These are phyloP conservation scores for Cornus suecica DNA, from an alignment of 148 eudicot species.

Conservation along the genomic window DNA sequence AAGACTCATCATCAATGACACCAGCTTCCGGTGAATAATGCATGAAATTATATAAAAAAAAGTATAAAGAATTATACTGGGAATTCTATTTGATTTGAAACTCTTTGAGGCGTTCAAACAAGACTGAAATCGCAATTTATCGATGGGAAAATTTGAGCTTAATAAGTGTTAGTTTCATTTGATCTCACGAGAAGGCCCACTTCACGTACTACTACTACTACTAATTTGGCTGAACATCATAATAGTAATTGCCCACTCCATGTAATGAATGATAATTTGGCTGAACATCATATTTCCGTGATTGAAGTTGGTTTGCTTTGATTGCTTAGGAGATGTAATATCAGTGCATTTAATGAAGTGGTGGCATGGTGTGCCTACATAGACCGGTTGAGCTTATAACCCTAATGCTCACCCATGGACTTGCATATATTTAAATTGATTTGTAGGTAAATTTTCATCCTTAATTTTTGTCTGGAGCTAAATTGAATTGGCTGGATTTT, in stretches of 20 bases:
- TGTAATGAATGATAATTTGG: background rate
- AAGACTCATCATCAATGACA: background rate
- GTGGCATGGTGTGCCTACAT: background rate
- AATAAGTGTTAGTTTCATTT: background rate
- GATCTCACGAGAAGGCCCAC: background rate
- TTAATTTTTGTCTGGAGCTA: background rate
- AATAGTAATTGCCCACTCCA: background rate
- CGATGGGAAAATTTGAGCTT: too few relatives aligned
- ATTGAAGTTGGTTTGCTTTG: background rate
- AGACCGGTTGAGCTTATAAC: background rate
- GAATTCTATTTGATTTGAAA: too few relatives aligned
- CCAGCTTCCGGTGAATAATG: background rate
- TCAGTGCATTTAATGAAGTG: background rate
- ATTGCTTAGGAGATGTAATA: background rate
- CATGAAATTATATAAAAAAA: too few relatives aligned
- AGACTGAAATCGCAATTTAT: too few relatives aligned
- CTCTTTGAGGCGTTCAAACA: too few relatives aligned
- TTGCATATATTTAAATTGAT: too few relatives aligned
- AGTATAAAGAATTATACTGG: too few relatives aligned
- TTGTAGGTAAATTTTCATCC: background rate
- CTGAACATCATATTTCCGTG: background rate
- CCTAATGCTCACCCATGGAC: background rate
- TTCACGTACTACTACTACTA: background rate
- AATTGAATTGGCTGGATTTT: slow-evolving; percentile 7
- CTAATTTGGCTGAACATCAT: background rate